Evolutionary conservation across 176 grass and related monocot genomes (phyloP).

Genomic region (Musa beccarii): DNA sequence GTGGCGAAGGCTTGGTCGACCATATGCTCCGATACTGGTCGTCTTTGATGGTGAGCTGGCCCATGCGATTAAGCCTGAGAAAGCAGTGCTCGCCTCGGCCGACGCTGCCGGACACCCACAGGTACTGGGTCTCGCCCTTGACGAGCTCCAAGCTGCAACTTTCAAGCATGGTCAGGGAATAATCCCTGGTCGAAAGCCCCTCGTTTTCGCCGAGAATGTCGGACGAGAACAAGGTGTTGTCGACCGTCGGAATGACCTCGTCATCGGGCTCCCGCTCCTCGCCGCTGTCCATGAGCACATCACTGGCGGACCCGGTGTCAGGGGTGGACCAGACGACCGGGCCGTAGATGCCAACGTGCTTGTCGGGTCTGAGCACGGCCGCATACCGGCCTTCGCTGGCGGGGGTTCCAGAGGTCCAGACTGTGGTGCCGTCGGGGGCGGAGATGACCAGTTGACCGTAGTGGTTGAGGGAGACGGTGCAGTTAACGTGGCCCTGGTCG

Average conservation of each 20-base stretch:
- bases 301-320: not conserved
- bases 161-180: not conserved
- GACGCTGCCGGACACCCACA: not conserved
- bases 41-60: not conserved
- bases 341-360: not conserved
- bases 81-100: not conserved
- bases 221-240: too few relatives aligned
- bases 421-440: not conserved
- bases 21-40: not conserved
- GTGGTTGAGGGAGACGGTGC: not conserved
- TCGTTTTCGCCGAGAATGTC: too few relatives aligned
- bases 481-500: not conserved
- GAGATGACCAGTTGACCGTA: not conserved
- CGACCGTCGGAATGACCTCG: too few relatives aligned
- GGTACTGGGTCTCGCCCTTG: not conserved
- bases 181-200: not conserved
- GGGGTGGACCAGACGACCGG: not conserved
- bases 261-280: too few relatives aligned
- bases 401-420: not conserved
- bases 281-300: not conserved
- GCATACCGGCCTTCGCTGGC: not conserved
- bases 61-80: not conserved
- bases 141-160: not conserved
- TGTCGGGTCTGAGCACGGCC: not conserved
- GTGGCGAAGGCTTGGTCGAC: not conserved